Base-by-base conservation (phyloP, 179 eudicot genomes). In the Sideroxylon spinosum region DNA sequence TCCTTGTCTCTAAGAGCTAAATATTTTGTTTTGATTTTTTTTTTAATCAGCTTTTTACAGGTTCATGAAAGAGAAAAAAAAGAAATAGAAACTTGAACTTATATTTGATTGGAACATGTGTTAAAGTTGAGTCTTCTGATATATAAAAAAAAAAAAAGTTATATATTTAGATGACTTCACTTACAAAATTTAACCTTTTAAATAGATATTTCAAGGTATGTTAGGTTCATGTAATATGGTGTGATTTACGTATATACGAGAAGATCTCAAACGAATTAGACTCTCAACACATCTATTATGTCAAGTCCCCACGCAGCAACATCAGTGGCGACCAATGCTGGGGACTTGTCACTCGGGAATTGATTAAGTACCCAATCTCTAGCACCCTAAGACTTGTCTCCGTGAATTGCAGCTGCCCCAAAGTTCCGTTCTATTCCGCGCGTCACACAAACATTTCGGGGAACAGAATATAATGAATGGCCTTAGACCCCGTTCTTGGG, bases 241-340 rank as follows among this genome's bases (percentile, higher is more conserved):
- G n/a, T n/a, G n/a, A n/a, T n/a, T n/a, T n/a, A n/a, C n/a, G n/a
- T n/a, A n/a, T n/a, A n/a, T n/a, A n/a, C n/a, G n/a, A n/a, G n/a
- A n/a, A n/a, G n/a, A n/a, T n/a, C n/a, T n/a, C n/a, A n/a, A n/a
- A n/a, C n/a, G n/a, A n/a, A n/a, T n/a, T n/a, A n/a, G n/a, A n/a
- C n/a, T n/a, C n/a, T n/a, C n/a, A n/a, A n/a, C n/a, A n/a, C n/a
- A n/a, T 95, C 98, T 84, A 91, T 90, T 62, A 95, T 82, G 82
- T 95, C 98, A 81, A 95, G 98, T 68, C 98, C 98, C 69, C 98
- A 86, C 61, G 98, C 98, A 80, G 98, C 98, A 85, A 95, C 98
- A 82, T 95, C 98, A 71, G 98, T 95, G 67, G 98, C 98, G 83
- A 95, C 91, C 73, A 95, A 87, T 78, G 93, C 83, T 11, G 97